Base-by-base conservation (phyloP, 2,329 filamentous ascomycete genomes). In the Xylariomycetidae sp. region DNA sequence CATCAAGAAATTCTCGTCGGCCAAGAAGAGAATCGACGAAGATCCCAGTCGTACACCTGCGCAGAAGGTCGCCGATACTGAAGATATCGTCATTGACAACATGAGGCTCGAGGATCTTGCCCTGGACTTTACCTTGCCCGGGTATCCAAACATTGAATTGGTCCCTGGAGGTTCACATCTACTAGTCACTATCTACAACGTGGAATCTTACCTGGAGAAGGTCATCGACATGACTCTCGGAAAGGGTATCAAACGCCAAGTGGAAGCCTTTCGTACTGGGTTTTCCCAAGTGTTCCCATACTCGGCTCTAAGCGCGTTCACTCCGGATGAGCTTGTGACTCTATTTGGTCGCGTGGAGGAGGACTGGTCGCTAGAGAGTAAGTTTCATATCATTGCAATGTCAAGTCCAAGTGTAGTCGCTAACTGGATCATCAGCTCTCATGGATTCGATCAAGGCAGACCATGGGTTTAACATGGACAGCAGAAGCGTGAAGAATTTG, bases 381-480 rank as follows among this genome's bases (percentile, higher is more conserved):
- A 74, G 86, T 72, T 46, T 6, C n/a, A 23, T 23, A 23, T 23
- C n/a, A n/a, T 23, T 23, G 20, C n/a, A 23, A n/a, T 23, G 8
- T 8, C 8, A 23, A 23, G 20, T 23, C n/a, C 20, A 77, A 74
- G 85, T 72, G 45, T 6, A 43, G 52, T 45, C 26, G 38, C 31
- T 52, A 38, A 48, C 42, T 17, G 40, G 29, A 27, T 36, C 42
- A 30, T 27, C 40, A 92, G 87, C 92, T 39, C 77, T 98, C 25
- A 94, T 94, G 77, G 92, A 98, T 56, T 96, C 90, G 1, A 90
- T 98, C 67, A 98, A 98, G 66, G 92, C 92, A 17, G 92, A 98
- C 51, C 92, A 98, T 57, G 92, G 92, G 7, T 98, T 87, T 69
- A 98, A 97, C 51, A 92, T 98, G 77, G 92, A 98, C 57, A 97